Percentiles rank a stretch among this genome's conserved stretches.
These are phyloP conservation scores for Globisporangium cylindrosporum DNA, from an alignment of 352 stramenopile species.

Conservation along the genomic window DNA sequence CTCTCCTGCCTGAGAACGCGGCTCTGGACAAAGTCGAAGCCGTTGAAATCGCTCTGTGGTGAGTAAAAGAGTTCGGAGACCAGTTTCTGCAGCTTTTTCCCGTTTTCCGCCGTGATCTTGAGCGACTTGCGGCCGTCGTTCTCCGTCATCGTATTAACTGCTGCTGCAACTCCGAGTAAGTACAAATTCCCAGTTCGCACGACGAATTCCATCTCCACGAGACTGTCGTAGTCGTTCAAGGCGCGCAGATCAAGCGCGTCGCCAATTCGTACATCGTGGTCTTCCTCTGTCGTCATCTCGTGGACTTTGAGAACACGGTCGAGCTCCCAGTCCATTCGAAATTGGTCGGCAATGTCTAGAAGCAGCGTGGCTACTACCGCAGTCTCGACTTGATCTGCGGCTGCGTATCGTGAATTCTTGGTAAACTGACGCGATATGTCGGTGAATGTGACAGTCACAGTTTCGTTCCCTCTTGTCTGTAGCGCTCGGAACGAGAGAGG, in stretches of 20 bases:
- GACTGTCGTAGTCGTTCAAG: not conserved
- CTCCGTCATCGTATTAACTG: not conserved
- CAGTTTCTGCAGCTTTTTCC: slow-evolving; percentile 2
- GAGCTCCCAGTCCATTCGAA: not conserved
- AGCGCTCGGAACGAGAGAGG: not conserved
- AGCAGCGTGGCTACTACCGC: slow-evolving; percentile 7
- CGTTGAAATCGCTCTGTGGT: slow-evolving; percentile 15
- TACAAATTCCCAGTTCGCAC: slow-evolving; percentile 10
- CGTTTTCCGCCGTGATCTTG: slow-evolving; percentile 5
- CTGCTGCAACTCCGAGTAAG: not conserved
- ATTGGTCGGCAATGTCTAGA: slow-evolving; percentile 6
- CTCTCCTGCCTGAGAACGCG: slow-evolving; percentile 1
- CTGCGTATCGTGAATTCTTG: not conserved
- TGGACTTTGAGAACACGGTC: not conserved
- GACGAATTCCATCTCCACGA: slow-evolving; percentile 1
- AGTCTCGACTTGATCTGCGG: not conserved
- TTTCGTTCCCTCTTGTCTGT: not conserved
- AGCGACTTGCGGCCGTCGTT: not conserved
- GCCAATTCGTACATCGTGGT: slow-evolving; percentile 5
- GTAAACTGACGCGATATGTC: slow-evolving; percentile 9
- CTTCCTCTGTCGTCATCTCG: slow-evolving; percentile 11
- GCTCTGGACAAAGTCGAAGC: slow-evolving; percentile 12
- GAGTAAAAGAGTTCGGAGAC: slow-evolving; percentile 16
- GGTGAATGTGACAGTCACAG: slow-evolving; percentile 11
- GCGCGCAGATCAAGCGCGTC: slow-evolving; percentile 9